Base-by-base conservation (phyloP, 371 early-diverging fungal species). In the Dichotomocladium elegans region DNA sequence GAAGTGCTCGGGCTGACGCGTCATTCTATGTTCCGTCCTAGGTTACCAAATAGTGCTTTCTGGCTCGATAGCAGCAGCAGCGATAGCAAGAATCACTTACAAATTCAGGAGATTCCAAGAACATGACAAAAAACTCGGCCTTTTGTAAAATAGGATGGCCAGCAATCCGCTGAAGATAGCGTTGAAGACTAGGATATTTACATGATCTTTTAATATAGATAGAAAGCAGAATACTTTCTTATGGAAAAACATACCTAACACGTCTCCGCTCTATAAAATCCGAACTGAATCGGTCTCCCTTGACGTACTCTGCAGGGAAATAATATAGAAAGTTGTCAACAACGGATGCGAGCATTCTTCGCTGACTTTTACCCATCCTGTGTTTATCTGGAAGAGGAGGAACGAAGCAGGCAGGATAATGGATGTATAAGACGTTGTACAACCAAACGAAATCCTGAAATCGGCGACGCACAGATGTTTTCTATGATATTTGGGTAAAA, bases 371-470 rank as follows among this genome's bases (percentile, higher is more conserved):
- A 91, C 92, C 90, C 76, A 91, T 75, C 42, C 94, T 84, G 58
- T 93, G 91, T 64, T 93, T 95, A 48, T 89, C 94, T 1, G 98
- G 97, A 27, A 95, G 70, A 17, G 98, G 95, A 41, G 96, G 95
- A 0, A 95, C 70, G 26, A 95, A 91, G 37, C 88, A 88, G 4
- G 88, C 89, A 15, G 91, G 87, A 68, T 75, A 90, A 51, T 90
- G 85, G 17, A 77, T 78, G 40, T 67, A 64, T 15, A 98, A 68
- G 26, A 81, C 83, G 45, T 81, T 76, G 57, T 93, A 84, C 30
- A 98, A 77, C 90, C 90, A 91, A 4, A 83, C 88, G 80, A 98
- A 98, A 66, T 98, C 98, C 64, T 91, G 92, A 72, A 90, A 98
- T 41, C 98, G 77, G 58, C 96, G 77, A 29, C 95, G 86, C 10